Evolutionary conservation across 352 stramenopile genomes (phyloP).

Genomic region (Hyaloperonospora arabidopsidis): DNA sequence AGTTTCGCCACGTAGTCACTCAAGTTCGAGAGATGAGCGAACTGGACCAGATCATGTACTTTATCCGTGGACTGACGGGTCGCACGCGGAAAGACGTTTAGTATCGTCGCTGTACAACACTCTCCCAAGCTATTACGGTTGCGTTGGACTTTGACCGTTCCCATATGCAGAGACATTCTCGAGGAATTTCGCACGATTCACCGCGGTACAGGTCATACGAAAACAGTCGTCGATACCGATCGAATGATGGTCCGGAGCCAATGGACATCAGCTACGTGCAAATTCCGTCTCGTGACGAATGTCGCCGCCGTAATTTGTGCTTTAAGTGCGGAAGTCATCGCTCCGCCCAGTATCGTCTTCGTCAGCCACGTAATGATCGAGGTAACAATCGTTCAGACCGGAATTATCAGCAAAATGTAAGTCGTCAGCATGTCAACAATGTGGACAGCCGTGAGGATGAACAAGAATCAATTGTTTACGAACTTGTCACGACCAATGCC

Average conservation of each 20-base stretch:
- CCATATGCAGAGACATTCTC: no score
- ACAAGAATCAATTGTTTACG: neutral
- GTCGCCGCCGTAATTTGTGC: conserved; percentile 10
- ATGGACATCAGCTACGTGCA: conserved; percentile 13
- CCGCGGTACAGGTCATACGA: conserved; percentile 11
- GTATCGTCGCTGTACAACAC: no score
- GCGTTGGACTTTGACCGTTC: no score
- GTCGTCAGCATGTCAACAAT: conserved; percentile 1
- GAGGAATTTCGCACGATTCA: neutral
- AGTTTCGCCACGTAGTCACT: conserved; percentile 7
- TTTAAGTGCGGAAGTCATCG: conserved; percentile 2
- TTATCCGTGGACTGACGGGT: neutral
- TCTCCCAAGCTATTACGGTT: no score
- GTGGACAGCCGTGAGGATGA: conserved; percentile 1
- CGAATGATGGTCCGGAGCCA: conserved; percentile 6
- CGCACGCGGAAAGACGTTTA: neutral
- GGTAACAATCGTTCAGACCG: conserved; percentile 1
- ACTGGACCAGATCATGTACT: conserved; percentile 8
- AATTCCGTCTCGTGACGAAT: conserved; percentile 8
- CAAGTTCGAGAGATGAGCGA: neutral
- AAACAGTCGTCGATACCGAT: conserved; percentile 1
- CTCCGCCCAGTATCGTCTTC: neutral
- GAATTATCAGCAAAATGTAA: neutral
- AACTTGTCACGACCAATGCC: neutral
- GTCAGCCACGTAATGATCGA: neutral